Evolutionary conservation across 2,329 filamentous ascomycete genomes (phyloP).

Genomic region (Phyllosticta citriasiana): DNA sequence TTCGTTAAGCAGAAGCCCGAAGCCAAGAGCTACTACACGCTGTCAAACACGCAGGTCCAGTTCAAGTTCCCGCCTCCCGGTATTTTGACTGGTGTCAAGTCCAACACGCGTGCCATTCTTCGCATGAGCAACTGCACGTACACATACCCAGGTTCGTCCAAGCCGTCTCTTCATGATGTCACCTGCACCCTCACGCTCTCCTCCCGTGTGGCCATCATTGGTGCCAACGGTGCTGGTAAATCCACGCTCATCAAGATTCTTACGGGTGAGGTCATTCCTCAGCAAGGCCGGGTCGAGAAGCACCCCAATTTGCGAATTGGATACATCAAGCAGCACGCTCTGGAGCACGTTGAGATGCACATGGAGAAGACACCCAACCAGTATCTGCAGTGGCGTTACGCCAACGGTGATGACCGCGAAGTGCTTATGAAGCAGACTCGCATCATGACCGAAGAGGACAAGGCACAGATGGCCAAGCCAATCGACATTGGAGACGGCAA

Average conservation of each 20-base stretch:
- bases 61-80: conserved; percentile 98
- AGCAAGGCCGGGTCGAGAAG: conserved; percentile 83
- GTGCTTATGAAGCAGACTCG: conserved; percentile 97
- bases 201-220: conserved; percentile 91
- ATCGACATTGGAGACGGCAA: conserved; percentile 79
- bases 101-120: conserved; percentile 83
- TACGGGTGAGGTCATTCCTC: conserved; percentile 82
- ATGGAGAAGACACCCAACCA: conserved; percentile 98
- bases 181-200: conserved; percentile 82
- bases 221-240: conserved; percentile 95
- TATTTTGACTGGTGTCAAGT: conserved; percentile 92
- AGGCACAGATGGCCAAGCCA: conserved; percentile 81
- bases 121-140: conserved; percentile 88
- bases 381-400: conserved; percentile 97
- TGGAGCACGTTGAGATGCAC: conserved; percentile 99
- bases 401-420: conserved; percentile 92
- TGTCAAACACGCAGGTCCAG: conserved; percentile 76
- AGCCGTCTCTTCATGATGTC: conserved; percentile 79
- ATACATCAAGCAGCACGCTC: conserved; percentile 98
- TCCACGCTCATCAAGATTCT: conserved; percentile 96
- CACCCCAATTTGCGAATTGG: conserved; percentile 97
- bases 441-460: conserved; percentile 73
- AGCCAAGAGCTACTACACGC: conserved; percentile 95
- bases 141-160: conserved; percentile 81
- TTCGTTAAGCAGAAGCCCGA: conserved; percentile 89